Base-by-base conservation (phyloP, 2,329 filamentous ascomycete species). In the Coniochaeta sp. region DNA sequence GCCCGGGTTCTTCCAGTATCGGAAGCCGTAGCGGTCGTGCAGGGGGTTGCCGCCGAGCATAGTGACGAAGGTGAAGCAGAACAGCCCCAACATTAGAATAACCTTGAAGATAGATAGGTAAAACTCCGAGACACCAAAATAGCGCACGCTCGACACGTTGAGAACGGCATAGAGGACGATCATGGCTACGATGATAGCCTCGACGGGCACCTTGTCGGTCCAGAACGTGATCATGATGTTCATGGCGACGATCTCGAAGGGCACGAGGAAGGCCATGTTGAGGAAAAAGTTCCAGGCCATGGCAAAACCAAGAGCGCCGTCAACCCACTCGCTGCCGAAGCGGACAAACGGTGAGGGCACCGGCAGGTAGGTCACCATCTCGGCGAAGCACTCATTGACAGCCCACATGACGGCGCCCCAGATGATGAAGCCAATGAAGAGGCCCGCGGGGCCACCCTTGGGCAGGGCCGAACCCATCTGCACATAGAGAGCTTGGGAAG, bases 241-340 rank as follows among this genome's bases (percentile, higher is more conserved):
- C 66, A 79, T 74, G 4, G 79, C 79, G 14, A 78, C 77, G 47
- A 81, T 76, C 64, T 82, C 80, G 59, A 81, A 82, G 0, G 80
- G 80, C 3, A 82, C 77, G 55, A 81, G 69, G 7, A 77, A 72
- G 7, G 77, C 79, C 68, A 80, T 76, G 60, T 79, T 79, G 55
- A 82, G 67, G 67, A 81, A 81, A 65, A 80, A 81, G 63, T 81
- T 81, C 70, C 77, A 80, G 4, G 76, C 77, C 19, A 74, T 73
- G 24, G 75, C 74, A 57, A 79, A 73, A 5, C 77, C 76, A 58
- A 80, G 74, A 17, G 78, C 77, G 47, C 77, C 75, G 60, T 81
- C 78, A 44, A 80, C 78, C 65, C 75, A 80, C 10, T 74, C 72
- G 55, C 76, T 73, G 17, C 75, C 76, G 59, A 79, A 75, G 17